Base-by-base conservation (phyloP, 768 basidiomycete genomes). In the Boletus tomentosulus region DNA sequence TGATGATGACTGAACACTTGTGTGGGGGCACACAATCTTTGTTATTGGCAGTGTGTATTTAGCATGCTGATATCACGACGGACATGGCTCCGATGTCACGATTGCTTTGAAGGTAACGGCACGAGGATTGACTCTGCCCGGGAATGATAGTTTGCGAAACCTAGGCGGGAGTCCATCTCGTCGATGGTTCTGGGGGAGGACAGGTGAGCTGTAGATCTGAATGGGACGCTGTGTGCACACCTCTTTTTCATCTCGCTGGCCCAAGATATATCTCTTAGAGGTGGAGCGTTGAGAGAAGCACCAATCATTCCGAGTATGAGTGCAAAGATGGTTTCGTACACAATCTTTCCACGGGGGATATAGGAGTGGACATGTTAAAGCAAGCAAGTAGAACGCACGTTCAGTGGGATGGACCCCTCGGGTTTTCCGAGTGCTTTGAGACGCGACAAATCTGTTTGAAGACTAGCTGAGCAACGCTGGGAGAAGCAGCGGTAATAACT, bases 171-270 rank as follows among this genome's bases (percentile, higher is more conserved):
- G 61, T 88, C 82, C 84, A 88, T 86, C 61, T 85, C 84, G 66
- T 89, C 87, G 50, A 89, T 85, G 57, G 81, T 79, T 55, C 87
- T 89, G 60, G 35, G 55, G 28, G 51, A 52, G 8, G 19, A 37
- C 51, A 41, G 48, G 44, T 45, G 22, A 45, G 12, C 39, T 25
- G 12, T 24, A 6, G 15, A 8, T 51, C 22, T 28, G 19, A 27
- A 45, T 4, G 27, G 0, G 45, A 33, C n/a, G 22, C 30, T 39
- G 6, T 7, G 30, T 16, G 70, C 82, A 60, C 61, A 91, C 91
- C 85, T 78, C 65, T 80, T 85, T 61, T 79, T 80, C 91, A 93
- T 93, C 71, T 95, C 91, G 61, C 87, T 90, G 16, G 89, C 81
- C 92, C 90, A 94, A 33, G 87, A 86, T 55, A 92, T 89, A 62